Evolutionary conservation across 352 stramenopile genomes (phyloP), one percentile per base, ranked within the genome.

Genomic region (Phytopythium cucurbitacearum): DNA sequence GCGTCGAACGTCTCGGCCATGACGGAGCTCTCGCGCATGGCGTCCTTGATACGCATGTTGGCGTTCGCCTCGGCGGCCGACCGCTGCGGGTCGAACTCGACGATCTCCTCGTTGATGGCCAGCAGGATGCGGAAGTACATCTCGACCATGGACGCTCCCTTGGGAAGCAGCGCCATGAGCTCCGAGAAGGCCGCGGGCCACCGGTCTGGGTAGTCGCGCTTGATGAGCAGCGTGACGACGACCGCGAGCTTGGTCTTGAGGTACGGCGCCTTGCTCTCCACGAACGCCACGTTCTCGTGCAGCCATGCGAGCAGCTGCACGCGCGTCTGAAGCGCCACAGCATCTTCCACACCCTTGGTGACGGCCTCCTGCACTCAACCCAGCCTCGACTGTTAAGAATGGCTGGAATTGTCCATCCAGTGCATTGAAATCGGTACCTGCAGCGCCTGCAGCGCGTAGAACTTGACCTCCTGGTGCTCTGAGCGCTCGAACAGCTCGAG

Each of bases 41-140:
- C 83, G 56, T 95, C 86, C 49, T 95, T 95, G 53, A 95, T 91
- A 49, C 69, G 71, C 78, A 92, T 94, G 65, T 94, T 94, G 47
- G 73, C 69, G 6, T 66, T 64, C 8, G 80, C 69, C 43, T 93
- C 81, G 42, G 68, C 59, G 6, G 71, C 62, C 15, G 78, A 83
- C 5, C 76, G 67, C 52, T 83, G 69, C 34, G 80, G 69, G 60
- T 95, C 77, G 56, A 95, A 94, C 58, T 89, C 78, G 55, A 96
- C 90, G 51, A 97, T 94, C 57, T 97, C 90, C 56, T 96, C 87
- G 60, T 96, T 91, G 41, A 96, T 91, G 5, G 84, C 82, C 48
- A 85, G 73, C n/a, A 97, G 63, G 45, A 96, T 87, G 37, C 88
- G 81, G 43, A 97, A 91, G 60, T 92, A 97, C 73, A 97, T 88